Base-by-base conservation (phyloP, 176 grass and related monocot genomes). In the Ensete glaucum region DNA sequence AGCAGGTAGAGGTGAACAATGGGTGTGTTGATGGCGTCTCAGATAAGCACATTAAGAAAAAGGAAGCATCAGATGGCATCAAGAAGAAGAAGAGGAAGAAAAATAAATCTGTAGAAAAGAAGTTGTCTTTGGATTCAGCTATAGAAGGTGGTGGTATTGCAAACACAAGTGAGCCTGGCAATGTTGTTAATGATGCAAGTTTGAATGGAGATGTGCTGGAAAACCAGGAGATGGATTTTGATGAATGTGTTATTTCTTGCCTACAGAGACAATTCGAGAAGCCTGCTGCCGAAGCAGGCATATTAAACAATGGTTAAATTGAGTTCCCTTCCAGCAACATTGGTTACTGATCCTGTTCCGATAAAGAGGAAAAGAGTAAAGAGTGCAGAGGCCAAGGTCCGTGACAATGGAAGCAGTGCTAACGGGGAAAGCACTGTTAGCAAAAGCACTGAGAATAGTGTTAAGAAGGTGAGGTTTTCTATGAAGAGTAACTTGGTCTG, bases 241-340 rank as follows among this genome's bases (percentile, higher is more conserved):
- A 92, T 59, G 87, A 92, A 48, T 53, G 62, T 54, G 52, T 80
- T 9, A 87, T 84, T 64, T 96, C 92, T 19, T 88, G 92, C 82
- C 92, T 96, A 10, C 92, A 92, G 73, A 92, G 86, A 73, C 92
- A 92, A 76, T 96, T 96, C 73, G 92, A 92, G 80, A 96, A 84
- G 50, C 89, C 54, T 9, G 89, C 85, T 1, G 85, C 78, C 21
- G 92, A 96, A 84, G 86, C 87, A 3, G 89, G 89, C 54, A 84
- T 96, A 80, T 73, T 50, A 20, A 82, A 84, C 77, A 82, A 59
- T 66, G 53, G 77, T 15, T 24, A 63, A 72, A 69, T 76, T 73
- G 58, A 71, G 51, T 69, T 10, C 69, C 76, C 49, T 34, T 16
- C 58, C 78, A 16, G 66, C 13, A 16, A 82, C 58, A 9, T 78